These are phyloP conservation scores for Pythium sp. DNA, from an alignment of 352 stramenopile genomes.

Conservation along the genomic window DNA sequence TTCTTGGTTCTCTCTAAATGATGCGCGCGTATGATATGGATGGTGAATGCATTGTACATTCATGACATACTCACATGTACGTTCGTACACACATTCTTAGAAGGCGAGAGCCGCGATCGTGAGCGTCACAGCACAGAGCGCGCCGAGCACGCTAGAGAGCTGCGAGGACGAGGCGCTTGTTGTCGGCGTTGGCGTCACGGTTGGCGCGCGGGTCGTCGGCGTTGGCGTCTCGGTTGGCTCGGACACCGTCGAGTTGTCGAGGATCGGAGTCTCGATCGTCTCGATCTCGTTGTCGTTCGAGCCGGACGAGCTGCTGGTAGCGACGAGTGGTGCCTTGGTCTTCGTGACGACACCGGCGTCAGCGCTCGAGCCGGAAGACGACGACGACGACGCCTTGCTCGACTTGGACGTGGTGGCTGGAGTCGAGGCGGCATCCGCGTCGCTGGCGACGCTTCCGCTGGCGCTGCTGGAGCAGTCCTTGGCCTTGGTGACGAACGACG, in stretches of 20 bases:
- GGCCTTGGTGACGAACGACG: constrained; percentile 39
- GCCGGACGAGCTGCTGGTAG: not conserved
- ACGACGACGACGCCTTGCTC: constrained; percentile 7
- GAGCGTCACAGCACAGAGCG: constrained; percentile 18
- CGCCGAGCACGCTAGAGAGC: constrained; percentile 8
- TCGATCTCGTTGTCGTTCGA: constrained; percentile 10
- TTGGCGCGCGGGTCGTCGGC: constrained; percentile 2
- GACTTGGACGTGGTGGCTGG: not conserved
- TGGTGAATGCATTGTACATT: not conserved
- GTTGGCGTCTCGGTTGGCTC: constrained; percentile 4
- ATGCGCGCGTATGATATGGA: not conserved
- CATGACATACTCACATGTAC: constrained; percentile 2
- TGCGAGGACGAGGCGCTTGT: constrained; percentile 13
- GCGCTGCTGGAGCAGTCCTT: constrained; percentile 36
- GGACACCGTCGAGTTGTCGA: constrained; percentile 13
- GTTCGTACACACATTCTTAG: constrained; percentile 5
- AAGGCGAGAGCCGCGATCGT: constrained; percentile 14
- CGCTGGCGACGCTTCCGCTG: constrained; percentile 6
- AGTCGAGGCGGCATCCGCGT: not conserved
- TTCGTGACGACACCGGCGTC: constrained; percentile 15
- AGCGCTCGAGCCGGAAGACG: constrained; percentile 13
- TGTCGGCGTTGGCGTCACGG: not conserved
- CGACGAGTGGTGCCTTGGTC: constrained; percentile 8
- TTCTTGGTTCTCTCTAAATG: constrained; percentile 10
- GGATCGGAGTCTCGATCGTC: constrained; percentile 12